Base-by-base conservation (phyloP, 805 yeast genomes). In the Barnettozyma sucrosica region DNA sequence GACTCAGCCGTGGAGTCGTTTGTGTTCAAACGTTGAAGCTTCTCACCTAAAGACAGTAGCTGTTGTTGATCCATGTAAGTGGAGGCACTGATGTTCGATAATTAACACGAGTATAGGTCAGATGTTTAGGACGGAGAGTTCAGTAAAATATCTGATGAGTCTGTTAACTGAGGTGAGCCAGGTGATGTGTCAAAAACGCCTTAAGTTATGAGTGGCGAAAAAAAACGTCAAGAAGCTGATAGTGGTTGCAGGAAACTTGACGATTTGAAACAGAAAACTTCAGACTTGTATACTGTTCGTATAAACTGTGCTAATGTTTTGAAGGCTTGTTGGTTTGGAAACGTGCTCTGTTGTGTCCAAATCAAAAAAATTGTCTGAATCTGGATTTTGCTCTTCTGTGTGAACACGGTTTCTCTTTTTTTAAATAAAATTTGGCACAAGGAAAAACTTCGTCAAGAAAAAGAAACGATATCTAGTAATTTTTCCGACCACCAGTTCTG, bases 1-100 rank as follows among this genome's bases (percentile, higher is more conserved):
- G 56, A 50, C 2, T 51, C 56, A 2, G 50, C 13, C 2, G 44
- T 10, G 11, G 61, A 57, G 2, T 58, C 63, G 40, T 58, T 58
- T 7, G 63, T 57, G 41, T 53, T 50, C 26, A 55, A 51, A 30
- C 59, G 47, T 30, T 48, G 50, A 9, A 58, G 51, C 41, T 50
- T 53, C 36, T 34, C 46, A 4, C 50, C 57, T 3, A 51, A 36
- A 5, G 48, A 40, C 7, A 21, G 13, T 7, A 43, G n/a, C 3
- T 25, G n/a, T 14, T 50, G 46, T 7, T 36, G 45, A 30, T 50
- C 47, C 46, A 41, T 46, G 21, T 7, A 14, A 16, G 30, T 39
- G 30, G 16, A 3, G 7, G 40, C 18, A 13, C 10, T 21, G 24
- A 4, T 21, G 16, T 7, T 28, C 16, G 32, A 28, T 28, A 11